phyloP scores from a whole-genome alignment of 345 rosid genomes.

The Eutrema heterophyllum region DNA sequence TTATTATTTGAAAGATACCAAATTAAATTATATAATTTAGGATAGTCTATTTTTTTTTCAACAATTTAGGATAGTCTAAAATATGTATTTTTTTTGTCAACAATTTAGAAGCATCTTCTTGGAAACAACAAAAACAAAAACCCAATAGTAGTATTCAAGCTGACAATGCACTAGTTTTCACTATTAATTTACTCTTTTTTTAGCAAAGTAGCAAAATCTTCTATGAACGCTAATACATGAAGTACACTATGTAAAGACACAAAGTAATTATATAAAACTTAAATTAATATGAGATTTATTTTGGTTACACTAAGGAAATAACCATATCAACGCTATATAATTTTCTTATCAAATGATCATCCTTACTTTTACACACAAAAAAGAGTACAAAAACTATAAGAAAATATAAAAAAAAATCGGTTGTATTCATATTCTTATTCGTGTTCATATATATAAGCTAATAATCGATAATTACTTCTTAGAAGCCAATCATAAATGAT shows the following conservation, averaged over 20 bases:
- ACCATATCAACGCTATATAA: background rate
- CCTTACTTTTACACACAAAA: constrained; percentile 9
- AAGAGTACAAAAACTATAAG: background rate
- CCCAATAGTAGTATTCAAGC: background rate
- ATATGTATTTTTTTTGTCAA: no score
- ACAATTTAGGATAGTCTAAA: no score
- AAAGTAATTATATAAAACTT: background rate
- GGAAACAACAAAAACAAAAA: background rate
- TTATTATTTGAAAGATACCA: background rate
- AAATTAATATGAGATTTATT: background rate
- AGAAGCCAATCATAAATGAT: background rate
- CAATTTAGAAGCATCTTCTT: no score
- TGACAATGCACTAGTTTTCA: no score
- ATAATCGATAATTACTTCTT: background rate
- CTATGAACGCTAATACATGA: background rate
- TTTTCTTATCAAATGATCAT: background rate
- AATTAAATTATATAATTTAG: background rate
- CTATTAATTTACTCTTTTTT: no score
- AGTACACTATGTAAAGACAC: background rate
- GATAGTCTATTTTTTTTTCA: background rate
- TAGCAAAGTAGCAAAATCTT: background rate
- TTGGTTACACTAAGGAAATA: background rate
- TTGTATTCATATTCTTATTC: constrained; percentile 10
- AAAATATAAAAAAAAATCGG: background rate
- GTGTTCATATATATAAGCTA: constrained; percentile 12